A percentile compares a stretch with the other conserved stretches of the same genome.
Evolutionary conservation across 495 filamentous ascomycete genomes (phyloP).

Genomic region (Chaetomium cochliodes): DNA sequence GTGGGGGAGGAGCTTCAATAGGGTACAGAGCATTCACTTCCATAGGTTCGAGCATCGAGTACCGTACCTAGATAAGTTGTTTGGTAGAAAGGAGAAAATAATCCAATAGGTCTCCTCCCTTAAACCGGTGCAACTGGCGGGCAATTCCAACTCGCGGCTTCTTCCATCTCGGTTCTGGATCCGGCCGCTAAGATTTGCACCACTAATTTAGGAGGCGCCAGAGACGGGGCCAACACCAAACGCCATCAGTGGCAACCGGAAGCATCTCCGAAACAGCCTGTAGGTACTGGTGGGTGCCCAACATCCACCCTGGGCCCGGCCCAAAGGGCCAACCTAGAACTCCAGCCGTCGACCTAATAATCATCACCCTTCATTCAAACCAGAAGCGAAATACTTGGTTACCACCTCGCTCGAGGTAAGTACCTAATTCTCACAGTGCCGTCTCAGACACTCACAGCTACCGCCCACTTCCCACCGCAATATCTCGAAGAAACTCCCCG

Average conservation of each 20-base stretch:
- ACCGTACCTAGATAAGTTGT: too few species aligned
- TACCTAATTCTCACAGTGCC: too few species aligned
- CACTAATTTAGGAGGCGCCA: neutral
- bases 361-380: too few species aligned
- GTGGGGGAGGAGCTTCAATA: neutral
- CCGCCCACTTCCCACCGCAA: too few species aligned
- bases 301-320: neutral
- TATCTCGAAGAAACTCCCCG: neutral
- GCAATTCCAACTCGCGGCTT: slow-evolving; percentile 4
- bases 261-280: slow-evolving; percentile 6
- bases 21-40: neutral
- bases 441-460: too few species aligned
- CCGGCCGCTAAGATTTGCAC: slow-evolving; percentile 18
- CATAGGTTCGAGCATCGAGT: too few species aligned
- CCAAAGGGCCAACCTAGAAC: neutral
- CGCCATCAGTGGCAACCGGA: slow-evolving; percentile 2
- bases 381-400: too few species aligned
- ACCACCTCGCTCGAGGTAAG: too few species aligned
- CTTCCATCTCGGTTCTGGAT: slow-evolving; percentile 13
- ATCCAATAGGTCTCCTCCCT: too few species aligned
- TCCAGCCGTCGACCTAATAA: too few species aligned
- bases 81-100: neutral
- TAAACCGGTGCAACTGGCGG: neutral
- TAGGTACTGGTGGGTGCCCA: slow-evolving; percentile 8
- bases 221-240: slow-evolving; percentile 9